Base-by-base conservation (phyloP, 2,329 filamentous ascomycete genomes). In the Phaeosphaeria sp. region DNA sequence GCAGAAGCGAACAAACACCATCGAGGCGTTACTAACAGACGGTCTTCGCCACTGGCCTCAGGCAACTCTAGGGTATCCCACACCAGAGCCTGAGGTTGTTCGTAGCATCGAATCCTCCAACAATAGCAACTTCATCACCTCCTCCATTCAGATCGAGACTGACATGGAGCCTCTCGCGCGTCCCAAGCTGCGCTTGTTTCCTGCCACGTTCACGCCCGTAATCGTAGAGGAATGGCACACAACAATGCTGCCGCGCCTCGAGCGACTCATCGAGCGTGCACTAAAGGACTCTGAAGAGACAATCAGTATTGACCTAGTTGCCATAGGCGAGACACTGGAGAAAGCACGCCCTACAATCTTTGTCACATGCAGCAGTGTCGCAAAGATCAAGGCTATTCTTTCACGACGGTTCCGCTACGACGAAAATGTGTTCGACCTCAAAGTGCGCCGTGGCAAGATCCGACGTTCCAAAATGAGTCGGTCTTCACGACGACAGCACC, bases 251-350 rank as follows among this genome's bases (percentile, higher is more conserved):
- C 89, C 89, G 1, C 88, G 91, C 59, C 85, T 94, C 59, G 90
- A 92, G 71, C 82, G 86, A 18, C 86, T 91, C 1, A 82, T 93
- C 17, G 85, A 88, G 21, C 84, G 86, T 50, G 91, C 91, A 58
- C 88, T 93, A 67, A 85, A 85, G 62, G 90, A 90, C 65, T 85
- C 91, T 50, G 85, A 88, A 0, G 91, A 94, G 72, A 91, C 90
- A 0, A 87, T 92, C 33, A 90, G 91, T 67, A 92, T 94, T 42
- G 90, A 89, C 10, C 84, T 94, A 1, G 87, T 92, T 59, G 89
- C 88, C 0, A 87, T 93, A 42, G 91, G 91, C 18, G 87, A 90
- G 52, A 87, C 86, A 2, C 83, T 86, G 6, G 82, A 87, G 36
- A 87, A 84, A 54, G 87, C 88, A 0, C 85, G 84, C 54, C 90